Conservation (phyloP, 805 yeast species). For the Metschnikowia lochheadii region DNA sequence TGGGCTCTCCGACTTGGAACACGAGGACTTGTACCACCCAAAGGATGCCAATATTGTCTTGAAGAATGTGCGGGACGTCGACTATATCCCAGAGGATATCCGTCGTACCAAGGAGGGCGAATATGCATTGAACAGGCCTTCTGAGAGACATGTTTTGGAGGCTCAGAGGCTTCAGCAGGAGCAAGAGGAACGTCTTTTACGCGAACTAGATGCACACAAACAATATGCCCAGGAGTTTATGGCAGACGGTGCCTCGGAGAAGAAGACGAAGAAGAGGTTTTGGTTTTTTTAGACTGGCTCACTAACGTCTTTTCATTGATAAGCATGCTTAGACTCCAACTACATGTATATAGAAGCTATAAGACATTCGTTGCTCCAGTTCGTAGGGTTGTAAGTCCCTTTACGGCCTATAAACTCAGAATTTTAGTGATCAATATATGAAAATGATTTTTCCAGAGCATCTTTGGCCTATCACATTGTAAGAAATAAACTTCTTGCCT, state of each 20-base stretch:
- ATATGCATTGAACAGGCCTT: slow-evolving; percentile 60
- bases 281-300: slow-evolving; percentile 10
- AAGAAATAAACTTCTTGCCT: no score
- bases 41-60: slow-evolving; percentile 35
- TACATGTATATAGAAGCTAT: neutral
- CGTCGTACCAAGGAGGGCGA: slow-evolving; percentile 43
- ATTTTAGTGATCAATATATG: no score
- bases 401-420: neutral
- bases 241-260: slow-evolving; percentile 5
- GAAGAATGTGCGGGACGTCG: slow-evolving; percentile 42
- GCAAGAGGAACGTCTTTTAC: slow-evolving; percentile 50
- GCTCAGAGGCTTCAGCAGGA: slow-evolving; percentile 69
- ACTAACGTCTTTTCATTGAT: no score
- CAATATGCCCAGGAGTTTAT: slow-evolving; percentile 17
- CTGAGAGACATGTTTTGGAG: slow-evolving; percentile 65
- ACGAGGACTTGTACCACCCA: slow-evolving; percentile 56
- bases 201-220: slow-evolving; percentile 29
- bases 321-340: neutral
- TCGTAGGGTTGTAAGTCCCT: neutral
- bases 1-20: slow-evolving; percentile 59
- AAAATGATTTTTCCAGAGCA: no score
- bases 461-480: no score
- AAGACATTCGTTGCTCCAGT: neutral
- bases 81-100: slow-evolving; percentile 39
- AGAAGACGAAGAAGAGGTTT: slow-evolving; percentile 13